A percentile compares a stretch with the other conserved stretches of the same genome.
These are phyloP conservation scores for Quercus aquifolioides DNA, from an alignment of 306 rosid species.

Conservation along the genomic window DNA sequence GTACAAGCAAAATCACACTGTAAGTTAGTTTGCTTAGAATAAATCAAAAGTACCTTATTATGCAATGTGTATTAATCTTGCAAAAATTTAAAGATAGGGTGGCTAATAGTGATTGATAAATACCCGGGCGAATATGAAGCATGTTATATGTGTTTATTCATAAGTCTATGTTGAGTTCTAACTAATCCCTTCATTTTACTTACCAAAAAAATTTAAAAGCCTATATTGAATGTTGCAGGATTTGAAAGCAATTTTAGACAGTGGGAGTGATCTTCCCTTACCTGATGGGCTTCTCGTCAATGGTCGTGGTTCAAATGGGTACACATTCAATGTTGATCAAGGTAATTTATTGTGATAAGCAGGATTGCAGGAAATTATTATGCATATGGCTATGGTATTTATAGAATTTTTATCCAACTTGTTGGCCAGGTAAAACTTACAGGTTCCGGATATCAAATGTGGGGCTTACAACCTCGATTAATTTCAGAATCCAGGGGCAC, in stretches of 20 bases:
- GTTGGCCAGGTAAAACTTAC: conserved; percentile 68
- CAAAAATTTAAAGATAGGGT: not conserved
- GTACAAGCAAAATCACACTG: conserved; percentile 75
- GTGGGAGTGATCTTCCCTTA: conserved; percentile 75
- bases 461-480: conserved; percentile 69
- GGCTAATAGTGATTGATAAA: not conserved
- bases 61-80: not conserved
- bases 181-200: too few species aligned
- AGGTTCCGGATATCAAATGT: conserved; percentile 81
- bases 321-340: conserved; percentile 69
- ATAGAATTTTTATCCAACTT: conserved; percentile 11
- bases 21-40: conserved; percentile 31
- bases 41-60: not conserved
- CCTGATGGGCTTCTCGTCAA: conserved; percentile 85
- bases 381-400: conserved; percentile 1
- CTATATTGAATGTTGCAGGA: conserved; percentile 42
- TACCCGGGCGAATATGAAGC: not conserved
- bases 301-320: conserved; percentile 61
- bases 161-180: not conserved
- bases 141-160: not conserved
- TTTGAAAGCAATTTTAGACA: conserved; percentile 70
- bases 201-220: too few species aligned
- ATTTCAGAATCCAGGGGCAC: conserved; percentile 87
- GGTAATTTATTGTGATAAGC: conserved; percentile 30
- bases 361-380: not conserved